phyloP scores from a whole-genome alignment of 345 rosid species.

The Turritis glabra region DNA sequence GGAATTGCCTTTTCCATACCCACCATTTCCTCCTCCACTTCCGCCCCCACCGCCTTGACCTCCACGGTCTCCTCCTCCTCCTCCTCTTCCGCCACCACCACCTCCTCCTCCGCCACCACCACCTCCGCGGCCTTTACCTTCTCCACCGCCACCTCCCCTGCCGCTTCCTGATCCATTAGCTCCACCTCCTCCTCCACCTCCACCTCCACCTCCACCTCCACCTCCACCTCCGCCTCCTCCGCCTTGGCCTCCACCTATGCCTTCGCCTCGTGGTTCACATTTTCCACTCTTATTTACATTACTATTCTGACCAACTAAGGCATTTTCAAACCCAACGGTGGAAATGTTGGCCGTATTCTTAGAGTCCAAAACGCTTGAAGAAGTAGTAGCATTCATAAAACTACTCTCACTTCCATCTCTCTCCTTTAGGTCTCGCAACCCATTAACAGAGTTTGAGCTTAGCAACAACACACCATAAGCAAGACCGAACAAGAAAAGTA shows the following conservation, averaged over 20 bases:
- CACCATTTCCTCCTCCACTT: background rate
- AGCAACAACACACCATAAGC: constrained; percentile 23
- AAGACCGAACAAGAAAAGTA: constrained; percentile 24
- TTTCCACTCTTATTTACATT: constrained; percentile 21
- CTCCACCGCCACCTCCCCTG: too few species aligned
- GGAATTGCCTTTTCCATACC: background rate
- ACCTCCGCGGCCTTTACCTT: background rate
- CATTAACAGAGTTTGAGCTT: constrained; percentile 41
- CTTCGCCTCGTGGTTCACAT: constrained; percentile 23
- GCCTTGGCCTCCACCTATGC: too few species aligned
- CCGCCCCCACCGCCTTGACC: background rate
- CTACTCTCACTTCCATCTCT: constrained; percentile 23
- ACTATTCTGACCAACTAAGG: constrained; percentile 28
- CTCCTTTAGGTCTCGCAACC: constrained; percentile 37
- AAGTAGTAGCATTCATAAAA: constrained; percentile 1
- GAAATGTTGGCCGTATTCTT: background rate
- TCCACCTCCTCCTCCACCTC: constrained; percentile 18
- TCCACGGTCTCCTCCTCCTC: constrained; percentile 16
- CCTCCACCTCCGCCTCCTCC: constrained; percentile 26
- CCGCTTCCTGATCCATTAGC: background rate
- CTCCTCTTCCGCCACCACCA: background rate
- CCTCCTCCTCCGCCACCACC: constrained; percentile 26
- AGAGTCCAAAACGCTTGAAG: constrained; percentile 18
- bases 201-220: constrained; percentile 30
- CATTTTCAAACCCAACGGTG: constrained; percentile 19